These are phyloP conservation scores for Termitomyces sp. DNA, from an alignment of 768 basidiomycete genomes.

Conservation along the genomic window DNA sequence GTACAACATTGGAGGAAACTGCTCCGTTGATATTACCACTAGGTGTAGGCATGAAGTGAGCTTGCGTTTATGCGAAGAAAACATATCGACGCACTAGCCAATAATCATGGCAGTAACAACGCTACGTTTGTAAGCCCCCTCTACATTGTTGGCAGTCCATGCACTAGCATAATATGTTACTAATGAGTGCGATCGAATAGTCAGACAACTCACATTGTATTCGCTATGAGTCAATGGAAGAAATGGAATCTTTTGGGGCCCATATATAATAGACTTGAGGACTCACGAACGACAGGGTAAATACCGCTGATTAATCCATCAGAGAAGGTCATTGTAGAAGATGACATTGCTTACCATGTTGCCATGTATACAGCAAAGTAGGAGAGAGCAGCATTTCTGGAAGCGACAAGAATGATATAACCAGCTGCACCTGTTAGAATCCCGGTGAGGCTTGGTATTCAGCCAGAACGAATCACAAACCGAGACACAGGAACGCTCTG, in stretches of 20 bases:
- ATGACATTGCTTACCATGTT: conserved; percentile 42
- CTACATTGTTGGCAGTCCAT: conserved; percentile 66
- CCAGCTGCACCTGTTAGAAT: conserved; percentile 42
- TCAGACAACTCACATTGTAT: conserved; percentile 35
- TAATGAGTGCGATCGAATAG: background rate
- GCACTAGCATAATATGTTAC: conserved; percentile 26
- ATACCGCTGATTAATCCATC: conserved; percentile 47
- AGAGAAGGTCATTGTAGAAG: background rate
- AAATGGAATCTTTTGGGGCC: background rate
- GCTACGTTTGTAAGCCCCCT: conserved; percentile 73
- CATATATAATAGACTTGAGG: background rate
- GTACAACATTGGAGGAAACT: conserved; percentile 70
- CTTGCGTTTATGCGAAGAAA: background rate
- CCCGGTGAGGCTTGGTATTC: background rate
- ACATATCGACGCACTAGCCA: conserved; percentile 39
- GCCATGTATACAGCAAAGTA: conserved; percentile 73
- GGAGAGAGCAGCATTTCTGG: conserved; percentile 57
- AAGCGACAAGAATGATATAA: conserved; percentile 66
- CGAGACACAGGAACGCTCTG: conserved; percentile 32
- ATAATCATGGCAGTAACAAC: conserved; percentile 69
- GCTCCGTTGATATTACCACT: conserved; percentile 75
- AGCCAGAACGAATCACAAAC: conserved; percentile 22
- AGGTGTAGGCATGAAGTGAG: background rate
- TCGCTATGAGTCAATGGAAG: conserved; percentile 33
- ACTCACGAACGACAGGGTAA: conserved; percentile 67